These are phyloP conservation scores for Schrenkiella parvula DNA, from an alignment of 345 rosid species.

Conservation along the genomic window DNA sequence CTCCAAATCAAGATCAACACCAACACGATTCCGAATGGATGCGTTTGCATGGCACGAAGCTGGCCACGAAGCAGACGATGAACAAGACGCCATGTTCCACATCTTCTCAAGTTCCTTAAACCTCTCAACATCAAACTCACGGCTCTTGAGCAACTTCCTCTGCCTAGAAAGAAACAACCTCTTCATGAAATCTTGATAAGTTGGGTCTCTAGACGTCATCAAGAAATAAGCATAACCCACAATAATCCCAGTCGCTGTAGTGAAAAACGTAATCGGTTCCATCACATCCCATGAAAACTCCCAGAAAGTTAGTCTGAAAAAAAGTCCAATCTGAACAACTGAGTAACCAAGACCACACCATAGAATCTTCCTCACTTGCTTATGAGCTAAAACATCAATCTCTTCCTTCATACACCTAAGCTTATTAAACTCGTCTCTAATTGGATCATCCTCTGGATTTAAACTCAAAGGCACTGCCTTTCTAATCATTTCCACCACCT, in stretches of 20 bases:
- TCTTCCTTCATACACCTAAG: constrained; percentile 74
- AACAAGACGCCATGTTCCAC: constrained; percentile 37
- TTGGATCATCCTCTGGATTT: constrained; percentile 58
- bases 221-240: constrained; percentile 84
- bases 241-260: constrained; percentile 60
- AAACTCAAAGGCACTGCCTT: constrained; percentile 77
- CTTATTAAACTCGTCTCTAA: constrained; percentile 58
- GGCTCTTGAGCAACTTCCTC: constrained; percentile 61
- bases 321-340: constrained; percentile 52
- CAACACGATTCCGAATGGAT: constrained; percentile 55
- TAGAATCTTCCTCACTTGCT: constrained; percentile 78
- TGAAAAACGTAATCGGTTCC: constrained; percentile 86
- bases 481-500: constrained; percentile 89
- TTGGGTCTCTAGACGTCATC: constrained; percentile 83
- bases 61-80: not conserved
- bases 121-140: constrained; percentile 58
- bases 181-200: constrained; percentile 93
- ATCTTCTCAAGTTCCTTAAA: constrained; percentile 65
- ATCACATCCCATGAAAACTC: constrained; percentile 97
- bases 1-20: constrained; percentile 62
- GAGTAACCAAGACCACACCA: constrained; percentile 65
- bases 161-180: constrained; percentile 86
- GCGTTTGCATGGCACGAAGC: constrained; percentile 44
- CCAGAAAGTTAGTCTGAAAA: constrained; percentile 86
- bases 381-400: constrained; percentile 82